Conservation (phyloP, 495 filamentous ascomycete species). For the Hyaloscypha finlandica region DNA sequence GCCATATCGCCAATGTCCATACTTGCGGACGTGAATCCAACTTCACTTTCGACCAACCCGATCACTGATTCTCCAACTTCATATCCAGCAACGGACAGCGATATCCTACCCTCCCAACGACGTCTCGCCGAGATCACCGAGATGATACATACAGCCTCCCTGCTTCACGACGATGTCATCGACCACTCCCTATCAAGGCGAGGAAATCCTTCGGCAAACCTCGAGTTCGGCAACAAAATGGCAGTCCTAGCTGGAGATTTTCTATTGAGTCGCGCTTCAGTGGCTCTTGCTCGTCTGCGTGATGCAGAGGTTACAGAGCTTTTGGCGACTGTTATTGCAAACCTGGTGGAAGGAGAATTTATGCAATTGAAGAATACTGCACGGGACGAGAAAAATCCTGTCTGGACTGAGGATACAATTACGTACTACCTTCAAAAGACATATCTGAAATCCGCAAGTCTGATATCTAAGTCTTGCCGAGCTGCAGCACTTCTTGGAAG, state of each 20-base stretch:
- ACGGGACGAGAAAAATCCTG: constrained; percentile 76
- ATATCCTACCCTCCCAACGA: constrained; percentile 89
- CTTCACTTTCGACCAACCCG: constrained; percentile 46
- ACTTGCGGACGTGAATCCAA: constrained; percentile 82
- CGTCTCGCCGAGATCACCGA: constrained; percentile 96
- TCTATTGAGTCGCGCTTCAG: constrained; percentile 87
- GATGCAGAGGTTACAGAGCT: constrained; percentile 94
- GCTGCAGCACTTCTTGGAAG: constrained; percentile 85
- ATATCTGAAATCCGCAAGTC: constrained; percentile 91
- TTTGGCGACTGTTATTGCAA: constrained; percentile 93
- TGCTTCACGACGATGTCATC: constrained; percentile 97
- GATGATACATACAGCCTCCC: constrained; percentile 92
- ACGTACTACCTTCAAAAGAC: constrained; percentile 98
- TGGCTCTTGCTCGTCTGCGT: constrained; percentile 85
- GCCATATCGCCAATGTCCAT: constrained; percentile 75
- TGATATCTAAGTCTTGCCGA: constrained; percentile 94
- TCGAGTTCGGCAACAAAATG: constrained; percentile 98
- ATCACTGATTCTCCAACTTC: constrained; percentile 47
- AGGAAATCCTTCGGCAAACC: constrained; percentile 82
- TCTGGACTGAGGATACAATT: constrained; percentile 83
- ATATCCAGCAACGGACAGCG: constrained; percentile 57
- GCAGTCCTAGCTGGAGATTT: constrained; percentile 96
- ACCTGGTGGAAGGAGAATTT: constrained; percentile 97
- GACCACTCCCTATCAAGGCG: constrained; percentile 85
- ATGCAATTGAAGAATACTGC: constrained; percentile 99